phyloP scores from a whole-genome alignment of 768 basidiomycete genomes.

The Trametes villosa region DNA sequence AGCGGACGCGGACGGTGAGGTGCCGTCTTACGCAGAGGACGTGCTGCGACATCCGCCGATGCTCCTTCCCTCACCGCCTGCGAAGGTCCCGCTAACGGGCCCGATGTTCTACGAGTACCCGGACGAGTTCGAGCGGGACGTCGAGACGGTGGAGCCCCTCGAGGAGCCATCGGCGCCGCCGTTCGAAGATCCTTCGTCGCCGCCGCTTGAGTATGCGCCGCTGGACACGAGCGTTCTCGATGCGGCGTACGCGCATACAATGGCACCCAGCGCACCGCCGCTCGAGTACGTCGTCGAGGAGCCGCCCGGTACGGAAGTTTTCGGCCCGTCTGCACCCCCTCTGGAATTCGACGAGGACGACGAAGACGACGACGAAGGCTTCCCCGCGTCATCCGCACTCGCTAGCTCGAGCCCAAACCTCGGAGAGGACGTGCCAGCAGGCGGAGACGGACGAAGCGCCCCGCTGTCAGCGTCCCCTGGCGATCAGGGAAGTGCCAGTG shows the following conservation, averaged over 20 bases:
- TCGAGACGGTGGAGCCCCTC: constrained; percentile 25
- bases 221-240: not conserved
- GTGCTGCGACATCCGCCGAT: constrained; percentile 7
- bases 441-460: constrained; percentile 2
- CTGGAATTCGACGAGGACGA: not conserved
- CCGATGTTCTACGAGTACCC: constrained; percentile 35
- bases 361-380: not conserved
- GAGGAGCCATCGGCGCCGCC: constrained; percentile 16
- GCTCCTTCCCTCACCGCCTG: constrained; percentile 30
- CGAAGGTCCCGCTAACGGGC: constrained; percentile 27
- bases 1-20: constrained; percentile 9
- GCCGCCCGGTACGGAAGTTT: not conserved
- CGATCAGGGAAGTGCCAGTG: constrained; percentile 8
- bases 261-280: constrained; percentile 14
- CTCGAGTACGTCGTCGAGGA: constrained; percentile 8
- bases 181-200: not conserved
- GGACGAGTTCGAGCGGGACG: constrained; percentile 33
- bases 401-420: not conserved
- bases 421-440: not conserved
- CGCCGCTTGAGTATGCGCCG: not conserved
- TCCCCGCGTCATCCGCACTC: too few relatives aligned
- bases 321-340: constrained; percentile 16
- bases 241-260: not conserved
- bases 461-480: constrained; percentile 1
- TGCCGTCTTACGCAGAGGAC: constrained; percentile 26